A percentile compares a stretch with the other conserved stretches of the same genome.
Evolutionary conservation across 116 monocot species (phyloP).

Genomic region (Trichopus zeylanicus): DNA sequence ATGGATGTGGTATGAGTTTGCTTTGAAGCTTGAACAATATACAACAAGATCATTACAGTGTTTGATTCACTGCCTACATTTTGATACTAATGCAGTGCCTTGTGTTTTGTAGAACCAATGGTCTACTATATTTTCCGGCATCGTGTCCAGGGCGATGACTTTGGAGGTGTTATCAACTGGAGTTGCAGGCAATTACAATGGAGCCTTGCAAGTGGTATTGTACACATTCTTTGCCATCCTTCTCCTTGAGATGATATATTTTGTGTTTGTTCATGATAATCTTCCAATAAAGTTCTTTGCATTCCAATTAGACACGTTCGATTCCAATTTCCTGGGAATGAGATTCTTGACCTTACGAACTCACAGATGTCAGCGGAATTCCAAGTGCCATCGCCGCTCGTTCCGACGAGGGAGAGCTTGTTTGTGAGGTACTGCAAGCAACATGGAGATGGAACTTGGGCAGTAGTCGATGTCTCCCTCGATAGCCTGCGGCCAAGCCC

Average conservation of each 20-base stretch:
- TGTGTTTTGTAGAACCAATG: constrained; percentile 58
- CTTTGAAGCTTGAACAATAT: not conserved
- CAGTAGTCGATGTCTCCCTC: constrained; percentile 80
- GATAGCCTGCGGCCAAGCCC: constrained; percentile 68
- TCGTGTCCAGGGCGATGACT: constrained; percentile 75
- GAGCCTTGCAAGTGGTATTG: constrained; percentile 93
- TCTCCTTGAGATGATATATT: not conserved
- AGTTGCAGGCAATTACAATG: constrained; percentile 89
- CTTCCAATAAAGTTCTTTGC: not conserved
- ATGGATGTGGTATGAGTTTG: constrained; percentile 71
- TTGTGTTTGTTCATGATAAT: not conserved
- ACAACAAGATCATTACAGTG: not conserved
- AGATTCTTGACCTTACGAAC: too few species aligned
- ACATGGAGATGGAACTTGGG: constrained; percentile 74
- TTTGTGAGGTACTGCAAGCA: constrained; percentile 92
- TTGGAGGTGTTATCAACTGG: constrained; percentile 87
- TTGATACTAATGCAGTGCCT: too few species aligned
- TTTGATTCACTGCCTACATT: too few species aligned
- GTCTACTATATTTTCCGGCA: constrained; percentile 66
- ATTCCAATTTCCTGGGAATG: too few species aligned
- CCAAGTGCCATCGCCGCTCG: constrained; percentile 90
- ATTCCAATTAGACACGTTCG: too few species aligned
- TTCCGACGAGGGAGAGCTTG: constrained; percentile 71
- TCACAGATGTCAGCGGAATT: constrained; percentile 88
- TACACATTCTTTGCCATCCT: not conserved